Percentiles rank a stretch among this genome's conserved stretches.
Evolutionary conservation across 805 yeast genomes (phyloP).

Genomic region (Scheffersomyces coipomensis): DNA sequence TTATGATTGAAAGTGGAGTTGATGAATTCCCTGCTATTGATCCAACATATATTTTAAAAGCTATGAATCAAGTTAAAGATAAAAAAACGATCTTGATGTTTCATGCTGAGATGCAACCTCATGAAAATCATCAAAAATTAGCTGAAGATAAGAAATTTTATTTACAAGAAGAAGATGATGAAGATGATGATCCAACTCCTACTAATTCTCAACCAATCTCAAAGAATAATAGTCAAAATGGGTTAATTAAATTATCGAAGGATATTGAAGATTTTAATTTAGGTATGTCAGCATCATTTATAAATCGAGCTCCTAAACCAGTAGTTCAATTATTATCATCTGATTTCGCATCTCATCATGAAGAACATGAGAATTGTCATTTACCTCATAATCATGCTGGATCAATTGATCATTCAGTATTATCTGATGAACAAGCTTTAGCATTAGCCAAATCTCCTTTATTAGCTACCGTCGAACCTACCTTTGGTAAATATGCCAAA

Average conservation of each 20-base stretch:
- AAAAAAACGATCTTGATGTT: constrained; percentile 77
- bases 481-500: constrained; percentile 43
- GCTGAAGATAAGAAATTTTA: constrained; percentile 4
- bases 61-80: constrained; percentile 62
- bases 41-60: constrained; percentile 61
- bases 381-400: constrained; percentile 36
- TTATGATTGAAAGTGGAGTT: constrained; percentile 91
- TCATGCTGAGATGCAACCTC: constrained; percentile 86
- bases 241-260: constrained; percentile 8
- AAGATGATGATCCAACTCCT: constrained; percentile 4
- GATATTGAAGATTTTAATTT: constrained; percentile 33
- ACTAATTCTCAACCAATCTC: constrained; percentile 3
- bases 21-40: constrained; percentile 89
- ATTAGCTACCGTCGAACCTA: constrained; percentile 61
- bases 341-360: constrained; percentile 9
- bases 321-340: constrained; percentile 30
- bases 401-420: constrained; percentile 25
- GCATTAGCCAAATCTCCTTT: constrained; percentile 56
- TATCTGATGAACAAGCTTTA: constrained; percentile 50
- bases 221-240: constrained; percentile 3
- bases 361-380: constrained; percentile 29
- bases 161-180: constrained; percentile 3
- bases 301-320: constrained; percentile 36
- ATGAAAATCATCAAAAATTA: constrained; percentile 1
- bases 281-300: constrained; percentile 41